Evolutionary conservation across 2,329 filamentous ascomycete genomes (phyloP).

Genomic region (Aspergillus sp.): DNA sequence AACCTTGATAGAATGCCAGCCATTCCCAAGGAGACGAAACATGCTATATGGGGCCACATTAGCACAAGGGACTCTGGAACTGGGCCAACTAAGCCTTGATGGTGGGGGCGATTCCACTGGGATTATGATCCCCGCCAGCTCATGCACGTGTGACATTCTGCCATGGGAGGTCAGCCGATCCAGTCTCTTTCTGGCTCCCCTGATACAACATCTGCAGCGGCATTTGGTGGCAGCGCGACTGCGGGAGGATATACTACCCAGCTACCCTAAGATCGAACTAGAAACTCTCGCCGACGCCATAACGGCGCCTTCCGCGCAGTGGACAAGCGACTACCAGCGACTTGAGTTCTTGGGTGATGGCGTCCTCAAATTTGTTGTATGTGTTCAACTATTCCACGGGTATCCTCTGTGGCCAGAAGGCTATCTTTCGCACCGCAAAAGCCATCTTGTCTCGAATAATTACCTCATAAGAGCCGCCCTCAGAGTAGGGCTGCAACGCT

Average conservation of each 20-base stretch:
- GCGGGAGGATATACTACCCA: background rate
- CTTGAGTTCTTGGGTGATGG: background rate
- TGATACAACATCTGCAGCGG: conserved; percentile 1
- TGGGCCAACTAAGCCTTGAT: no score
- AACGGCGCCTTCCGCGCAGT: conserved; percentile 1
- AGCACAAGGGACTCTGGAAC: no score
- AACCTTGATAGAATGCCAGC: background rate
- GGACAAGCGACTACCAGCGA: conserved; percentile 1
- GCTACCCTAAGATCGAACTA: background rate
- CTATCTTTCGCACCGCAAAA: background rate
- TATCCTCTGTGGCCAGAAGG: conserved; percentile 1
- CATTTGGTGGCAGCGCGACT: background rate
- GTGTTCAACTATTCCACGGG: conserved; percentile 1
- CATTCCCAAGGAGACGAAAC: conserved; percentile 1
- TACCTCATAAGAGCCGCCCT: background rate
- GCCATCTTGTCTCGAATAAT: background rate
- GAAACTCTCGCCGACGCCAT: conserved; percentile 1
- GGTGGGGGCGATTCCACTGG: no score
- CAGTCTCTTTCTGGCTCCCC: background rate
- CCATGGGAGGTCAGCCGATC: conserved; percentile 1
- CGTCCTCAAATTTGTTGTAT: background rate
- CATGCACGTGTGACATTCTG: conserved; percentile 1
- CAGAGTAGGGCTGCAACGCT: background rate
- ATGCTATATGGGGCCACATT: background rate
- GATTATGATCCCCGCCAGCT: background rate